Evolutionary conservation across 1,139 yeast species (phyloP), one percentile per base, ranked within the genome.

Genomic region (Torulaspora globosa): DNA sequence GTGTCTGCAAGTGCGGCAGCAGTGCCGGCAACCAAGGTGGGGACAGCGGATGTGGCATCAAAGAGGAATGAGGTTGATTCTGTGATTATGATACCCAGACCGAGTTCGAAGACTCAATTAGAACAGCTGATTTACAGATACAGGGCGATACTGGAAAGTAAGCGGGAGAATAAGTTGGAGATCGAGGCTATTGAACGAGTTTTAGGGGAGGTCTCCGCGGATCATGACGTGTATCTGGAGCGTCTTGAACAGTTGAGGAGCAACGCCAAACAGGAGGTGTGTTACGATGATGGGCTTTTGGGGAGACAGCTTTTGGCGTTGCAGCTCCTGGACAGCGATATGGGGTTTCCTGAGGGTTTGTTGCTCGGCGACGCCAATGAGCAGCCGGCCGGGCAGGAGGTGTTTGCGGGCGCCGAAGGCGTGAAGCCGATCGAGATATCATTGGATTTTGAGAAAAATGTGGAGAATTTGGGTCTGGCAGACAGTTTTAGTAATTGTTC

Each of bases 291-390:
- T 16, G 71, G 69, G 3, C 65, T 82, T 42, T 70, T 90, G 48
- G 73, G 76, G 46, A 75, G 79, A 43, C 97, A 90, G 65, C 67
- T 92, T 23, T 71, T 80, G 24, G 87, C 94, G 0, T 78, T 87
- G 54, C 89, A 89, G 62, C 65, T 89, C 28, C 70, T 92, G 43
- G 77, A 95, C 1, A 83, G 79, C 54, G 95, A 89, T 62, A 60
- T 87, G 54, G 94, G 86, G 59, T 66, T 94, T 40, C 95, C 97
- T 8, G 70, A 71, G 48, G 49, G 68, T 48, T 59, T 73, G 49
- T 70, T 75, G 56, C 24, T 53, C 35, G 60, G 63, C 15, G 41
- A 40, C 36, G 39, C 38, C 10, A 35, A 39, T 24, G 19, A 36
- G n/a, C 32, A 36, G 21, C 5, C 11, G n/a, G 36, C 10, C 19